phyloP scores from a whole-genome alignment of 1,284 basidiomycete species.

The Pholiota adiposa region DNA sequence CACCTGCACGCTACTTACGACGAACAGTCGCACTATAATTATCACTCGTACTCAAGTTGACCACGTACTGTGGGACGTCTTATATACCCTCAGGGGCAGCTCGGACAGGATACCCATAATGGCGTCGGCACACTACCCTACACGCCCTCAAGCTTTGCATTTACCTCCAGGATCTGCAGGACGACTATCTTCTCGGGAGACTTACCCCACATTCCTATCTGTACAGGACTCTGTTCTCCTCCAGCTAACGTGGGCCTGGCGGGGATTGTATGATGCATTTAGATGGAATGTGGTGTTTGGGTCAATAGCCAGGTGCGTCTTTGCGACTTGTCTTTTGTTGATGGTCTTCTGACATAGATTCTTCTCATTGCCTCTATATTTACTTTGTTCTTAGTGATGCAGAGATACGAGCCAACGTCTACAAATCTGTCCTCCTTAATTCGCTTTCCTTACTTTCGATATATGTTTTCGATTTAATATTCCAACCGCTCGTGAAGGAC shows the following conservation, averaged over 20 bases:
- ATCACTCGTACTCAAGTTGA: conserved; percentile 10
- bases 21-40: not conserved
- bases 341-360: not conserved
- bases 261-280: conserved; percentile 71
- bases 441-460: conserved; percentile 69
- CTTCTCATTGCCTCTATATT: not conserved
- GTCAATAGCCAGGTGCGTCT: conserved; percentile 46
- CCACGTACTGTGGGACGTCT: conserved; percentile 12
- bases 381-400: conserved; percentile 58
- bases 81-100: not conserved
- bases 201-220: conserved; percentile 73
- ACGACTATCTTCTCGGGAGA: conserved; percentile 43
- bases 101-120: conserved; percentile 9
- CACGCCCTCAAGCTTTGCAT: conserved; percentile 25
- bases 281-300: conserved; percentile 69
- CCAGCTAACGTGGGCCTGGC: conserved; percentile 60
- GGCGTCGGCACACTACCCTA: conserved; percentile 20
- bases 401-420: conserved; percentile 71
- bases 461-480: conserved; percentile 70
- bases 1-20: not conserved
- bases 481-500: conserved; percentile 69
- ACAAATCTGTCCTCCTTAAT: conserved; percentile 77
- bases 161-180: conserved; percentile 19
- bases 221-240: conserved; percentile 60
- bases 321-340: not conserved